phyloP scores from a whole-genome alignment of 306 rosid genomes.

The Cucurbita pepo region DNA sequence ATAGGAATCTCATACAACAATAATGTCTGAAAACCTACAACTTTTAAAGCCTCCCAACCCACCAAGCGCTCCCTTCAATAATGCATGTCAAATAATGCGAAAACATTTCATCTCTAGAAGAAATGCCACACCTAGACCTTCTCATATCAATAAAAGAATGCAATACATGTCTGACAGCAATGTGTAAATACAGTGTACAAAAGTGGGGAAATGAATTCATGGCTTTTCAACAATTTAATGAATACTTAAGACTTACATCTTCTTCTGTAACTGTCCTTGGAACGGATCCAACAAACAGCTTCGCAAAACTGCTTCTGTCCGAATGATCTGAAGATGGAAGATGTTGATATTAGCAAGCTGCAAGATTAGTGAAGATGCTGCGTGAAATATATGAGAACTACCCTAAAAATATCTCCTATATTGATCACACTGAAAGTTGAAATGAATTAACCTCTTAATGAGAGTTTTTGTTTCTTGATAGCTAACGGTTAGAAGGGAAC shows the following conservation, averaged over 20 bases:
- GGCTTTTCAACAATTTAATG: neutral
- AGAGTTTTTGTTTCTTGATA: neutral
- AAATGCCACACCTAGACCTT: neutral
- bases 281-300: conserved; percentile 87
- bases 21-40: neutral
- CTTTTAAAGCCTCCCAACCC: neutral
- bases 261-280: conserved; percentile 83
- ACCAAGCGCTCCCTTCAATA: neutral
- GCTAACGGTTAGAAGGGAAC: neutral
- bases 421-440: neutral
- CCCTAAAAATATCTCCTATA: neutral
- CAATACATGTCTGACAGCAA: neutral
- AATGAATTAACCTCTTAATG: no score
- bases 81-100: neutral
- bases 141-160: neutral
- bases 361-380: neutral
- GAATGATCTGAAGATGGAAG: conserved; percentile 32
- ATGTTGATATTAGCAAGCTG: neutral
- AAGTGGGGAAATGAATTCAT: neutral
- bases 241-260: conserved; percentile 34
- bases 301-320: conserved; percentile 59
- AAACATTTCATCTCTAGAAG: neutral
- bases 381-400: neutral
- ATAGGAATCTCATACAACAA: neutral
- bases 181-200: neutral